These are phyloP conservation scores for Sparassis latifolia DNA, from an alignment of 1,284 basidiomycete genomes.

Conservation along the genomic window DNA sequence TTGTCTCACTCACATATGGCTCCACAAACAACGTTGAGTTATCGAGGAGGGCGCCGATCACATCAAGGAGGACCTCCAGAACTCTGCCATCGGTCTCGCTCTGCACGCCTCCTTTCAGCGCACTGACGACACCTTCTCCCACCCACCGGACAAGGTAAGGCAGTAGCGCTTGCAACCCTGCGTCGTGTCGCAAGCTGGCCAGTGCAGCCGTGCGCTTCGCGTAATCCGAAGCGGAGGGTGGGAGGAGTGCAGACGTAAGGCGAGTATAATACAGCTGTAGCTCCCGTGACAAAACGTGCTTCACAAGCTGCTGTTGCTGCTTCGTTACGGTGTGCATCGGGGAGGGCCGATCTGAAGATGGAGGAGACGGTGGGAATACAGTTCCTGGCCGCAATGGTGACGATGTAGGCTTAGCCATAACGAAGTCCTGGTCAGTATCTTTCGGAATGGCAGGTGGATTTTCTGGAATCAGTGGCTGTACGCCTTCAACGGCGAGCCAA, in stretches of 20 bases:
- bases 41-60: conserved; percentile 75
- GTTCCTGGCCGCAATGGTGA: conserved; percentile 19
- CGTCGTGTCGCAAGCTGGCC: conserved; percentile 84
- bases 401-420: conserved; percentile 17
- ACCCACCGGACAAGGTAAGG: conserved; percentile 96
- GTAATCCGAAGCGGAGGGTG: conserved; percentile 45
- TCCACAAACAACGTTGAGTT: conserved; percentile 92
- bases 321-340: conserved; percentile 28
- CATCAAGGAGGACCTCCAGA: conserved; percentile 76
- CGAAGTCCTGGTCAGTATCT: conserved; percentile 37
- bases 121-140: conserved; percentile 77
- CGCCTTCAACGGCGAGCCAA: conserved; percentile 97
- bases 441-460: conserved; percentile 82
- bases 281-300: conserved; percentile 91
- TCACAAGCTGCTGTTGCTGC: conserved; percentile 61
- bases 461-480: conserved; percentile 94
- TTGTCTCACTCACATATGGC: conserved; percentile 91
- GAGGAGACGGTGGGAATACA: conserved; percentile 24
- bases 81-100: conserved; percentile 58
- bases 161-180: conserved; percentile 89
- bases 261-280: conserved; percentile 94
- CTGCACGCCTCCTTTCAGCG: conserved; percentile 53
- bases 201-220: conserved; percentile 82
- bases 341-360: conserved; percentile 25
- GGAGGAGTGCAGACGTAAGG: conserved; percentile 80